Evolutionary conservation across 2,329 filamentous ascomycete species (phyloP).

Genomic region (Pezicula carpinea): DNA sequence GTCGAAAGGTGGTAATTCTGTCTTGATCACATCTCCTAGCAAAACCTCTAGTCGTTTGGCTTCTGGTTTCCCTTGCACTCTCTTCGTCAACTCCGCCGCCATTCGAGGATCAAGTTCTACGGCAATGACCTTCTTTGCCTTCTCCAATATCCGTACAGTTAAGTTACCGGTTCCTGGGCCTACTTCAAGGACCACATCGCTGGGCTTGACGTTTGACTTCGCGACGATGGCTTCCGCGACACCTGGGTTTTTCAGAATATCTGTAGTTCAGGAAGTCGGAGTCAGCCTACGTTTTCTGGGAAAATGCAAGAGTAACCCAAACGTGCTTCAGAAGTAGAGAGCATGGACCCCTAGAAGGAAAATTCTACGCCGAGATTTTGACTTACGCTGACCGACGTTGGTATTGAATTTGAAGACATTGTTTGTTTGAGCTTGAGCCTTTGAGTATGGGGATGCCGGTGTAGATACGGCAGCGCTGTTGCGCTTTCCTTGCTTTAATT

Average conservation of each 20-base stretch:
- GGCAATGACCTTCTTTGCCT: constrained; percentile 74
- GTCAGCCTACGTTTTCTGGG: too few relatives aligned
- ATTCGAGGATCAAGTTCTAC: constrained; percentile 95
- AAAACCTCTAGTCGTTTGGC: constrained; percentile 83
- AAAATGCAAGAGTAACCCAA: too few relatives aligned
- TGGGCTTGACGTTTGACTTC: constrained; percentile 87
- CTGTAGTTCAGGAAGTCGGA: too few relatives aligned
- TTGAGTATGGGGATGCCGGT: constrained; percentile 22
- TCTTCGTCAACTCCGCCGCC: constrained; percentile 76
- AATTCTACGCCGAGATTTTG: too few relatives aligned
- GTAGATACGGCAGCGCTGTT: constrained; percentile 21
- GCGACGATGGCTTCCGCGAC: constrained; percentile 77
- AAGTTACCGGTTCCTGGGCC: constrained; percentile 87
- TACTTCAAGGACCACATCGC: constrained; percentile 85
- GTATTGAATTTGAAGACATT: constrained; percentile 98
- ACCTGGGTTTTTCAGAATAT: constrained; percentile 90
- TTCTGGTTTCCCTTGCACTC: constrained; percentile 83
- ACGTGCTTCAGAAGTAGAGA: too few relatives aligned
- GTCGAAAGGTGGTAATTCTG: constrained; percentile 66
- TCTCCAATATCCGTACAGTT: constrained; percentile 83
- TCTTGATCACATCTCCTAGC: constrained; percentile 91
- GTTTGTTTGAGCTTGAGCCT: constrained; percentile 43
- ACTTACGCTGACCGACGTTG: constrained; percentile 73
- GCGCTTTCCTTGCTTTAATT: constrained; percentile 28
- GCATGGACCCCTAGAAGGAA: too few relatives aligned